These are phyloP conservation scores for Pseudogymnoascus pannorum DNA, from an alignment of 2,329 filamentous ascomycete genomes.

Conservation along the genomic window DNA sequence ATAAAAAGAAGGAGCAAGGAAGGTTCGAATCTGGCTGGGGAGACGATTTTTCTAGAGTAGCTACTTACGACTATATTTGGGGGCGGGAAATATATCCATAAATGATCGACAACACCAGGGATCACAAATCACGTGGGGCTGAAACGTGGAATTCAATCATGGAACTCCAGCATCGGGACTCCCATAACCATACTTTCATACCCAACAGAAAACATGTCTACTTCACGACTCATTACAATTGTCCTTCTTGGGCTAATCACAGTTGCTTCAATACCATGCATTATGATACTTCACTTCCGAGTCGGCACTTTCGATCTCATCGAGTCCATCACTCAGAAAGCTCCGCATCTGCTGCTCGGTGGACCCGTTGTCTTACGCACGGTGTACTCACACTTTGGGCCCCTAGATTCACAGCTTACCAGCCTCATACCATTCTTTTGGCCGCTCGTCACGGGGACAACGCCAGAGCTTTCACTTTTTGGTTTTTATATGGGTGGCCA, in stretches of 20 bases:
- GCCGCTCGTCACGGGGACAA: slow-evolving; percentile 17
- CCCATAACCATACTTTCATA: background rate
- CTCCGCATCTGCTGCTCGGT: background rate
- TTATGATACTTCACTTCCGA: background rate
- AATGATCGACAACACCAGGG: background rate
- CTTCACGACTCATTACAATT: background rate
- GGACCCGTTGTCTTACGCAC: background rate
- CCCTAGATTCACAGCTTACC: slow-evolving; percentile 20
- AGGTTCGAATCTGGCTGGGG: background rate
- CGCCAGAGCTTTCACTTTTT: slow-evolving; percentile 18
- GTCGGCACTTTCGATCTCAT: background rate
- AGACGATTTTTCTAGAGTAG: background rate
- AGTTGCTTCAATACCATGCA: background rate
- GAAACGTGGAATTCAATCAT: background rate
- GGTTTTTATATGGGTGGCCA: slow-evolving; percentile 22
- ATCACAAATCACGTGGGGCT: background rate
- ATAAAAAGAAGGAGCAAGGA: background rate
- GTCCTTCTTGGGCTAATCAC: background rate
- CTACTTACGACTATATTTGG: background rate
- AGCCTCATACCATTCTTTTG: slow-evolving; percentile 24
- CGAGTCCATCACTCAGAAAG: background rate
- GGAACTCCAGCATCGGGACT: background rate
- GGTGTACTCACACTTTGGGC: background rate
- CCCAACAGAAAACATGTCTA: background rate
- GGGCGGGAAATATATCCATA: background rate